A percentile compares a stretch with the other conserved stretches of the same genome.
Evolutionary conservation across 768 basidiomycete species (phyloP).

Genomic region (Macrolepiota albuminosa): DNA sequence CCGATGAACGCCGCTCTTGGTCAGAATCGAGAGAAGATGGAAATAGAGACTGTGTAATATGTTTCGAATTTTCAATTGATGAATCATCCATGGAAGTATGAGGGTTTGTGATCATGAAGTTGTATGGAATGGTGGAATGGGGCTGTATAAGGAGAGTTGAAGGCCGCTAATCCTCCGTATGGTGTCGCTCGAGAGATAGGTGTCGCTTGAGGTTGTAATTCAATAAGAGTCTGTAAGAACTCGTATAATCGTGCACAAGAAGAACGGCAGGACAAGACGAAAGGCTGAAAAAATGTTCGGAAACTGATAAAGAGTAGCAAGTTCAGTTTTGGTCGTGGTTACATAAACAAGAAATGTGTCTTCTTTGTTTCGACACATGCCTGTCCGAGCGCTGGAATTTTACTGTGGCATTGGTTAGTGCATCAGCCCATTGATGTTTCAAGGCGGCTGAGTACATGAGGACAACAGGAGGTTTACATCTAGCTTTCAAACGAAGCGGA

Average conservation of each 20-base stretch:
- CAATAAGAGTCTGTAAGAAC: neutral
- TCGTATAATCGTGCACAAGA: neutral
- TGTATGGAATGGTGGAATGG: neutral
- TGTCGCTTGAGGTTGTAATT: slow-evolving; percentile 9
- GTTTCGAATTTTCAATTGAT: neutral
- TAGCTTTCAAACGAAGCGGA: slow-evolving; percentile 52
- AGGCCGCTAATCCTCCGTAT: slow-evolving; percentile 8
- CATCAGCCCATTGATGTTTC: neutral
- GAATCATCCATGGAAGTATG: slow-evolving; percentile 6
- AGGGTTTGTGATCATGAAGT: slow-evolving; percentile 8
- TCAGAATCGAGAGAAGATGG: neutral
- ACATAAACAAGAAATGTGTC: slow-evolving; percentile 8
- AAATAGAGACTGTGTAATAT: neutral
- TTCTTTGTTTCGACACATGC: slow-evolving; percentile 15
- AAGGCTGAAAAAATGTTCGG: slow-evolving; percentile 6
- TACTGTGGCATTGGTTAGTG: slow-evolving; percentile 73
- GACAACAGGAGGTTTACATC: slow-evolving; percentile 62
- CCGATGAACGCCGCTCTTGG: slow-evolving; percentile 7
- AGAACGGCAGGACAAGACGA: slow-evolving; percentile 11
- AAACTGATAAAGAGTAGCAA: slow-evolving; percentile 17
- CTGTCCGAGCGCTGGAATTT: slow-evolving; percentile 52
- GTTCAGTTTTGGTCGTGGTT: slow-evolving; percentile 9
- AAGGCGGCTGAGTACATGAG: neutral
- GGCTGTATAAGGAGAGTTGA: slow-evolving; percentile 1
- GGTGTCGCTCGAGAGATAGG: slow-evolving; percentile 13